Conservation (phyloP, 2,329 filamentous ascomycete genomes). For the Colletotrichum noveboracense region DNA sequence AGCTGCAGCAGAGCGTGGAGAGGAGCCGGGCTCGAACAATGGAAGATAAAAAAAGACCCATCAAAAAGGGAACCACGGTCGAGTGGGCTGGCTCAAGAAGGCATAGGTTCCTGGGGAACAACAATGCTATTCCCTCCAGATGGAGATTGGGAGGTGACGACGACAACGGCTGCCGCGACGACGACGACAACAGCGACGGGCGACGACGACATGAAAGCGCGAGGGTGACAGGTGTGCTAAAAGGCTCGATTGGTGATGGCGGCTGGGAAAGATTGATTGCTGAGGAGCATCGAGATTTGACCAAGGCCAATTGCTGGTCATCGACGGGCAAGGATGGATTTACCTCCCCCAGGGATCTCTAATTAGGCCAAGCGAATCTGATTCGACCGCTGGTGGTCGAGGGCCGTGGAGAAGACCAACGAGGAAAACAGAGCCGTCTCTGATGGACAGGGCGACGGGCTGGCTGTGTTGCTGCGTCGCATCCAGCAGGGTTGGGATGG, state of each 20-base stretch:
- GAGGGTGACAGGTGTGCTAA: background rate
- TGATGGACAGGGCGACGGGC: background rate
- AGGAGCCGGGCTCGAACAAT: background rate
- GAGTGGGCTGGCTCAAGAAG: background rate
- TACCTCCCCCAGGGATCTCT: constrained; percentile 3
- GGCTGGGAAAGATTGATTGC: background rate
- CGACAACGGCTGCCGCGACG: background rate
- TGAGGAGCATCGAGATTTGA: constrained; percentile 7
- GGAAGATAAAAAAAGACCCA: background rate
- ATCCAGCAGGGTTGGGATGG: background rate
- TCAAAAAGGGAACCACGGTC: background rate
- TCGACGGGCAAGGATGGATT: background rate
- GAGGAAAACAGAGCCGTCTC: background rate
- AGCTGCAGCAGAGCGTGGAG: background rate
- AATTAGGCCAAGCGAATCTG: constrained; percentile 17
- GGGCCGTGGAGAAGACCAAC: background rate
- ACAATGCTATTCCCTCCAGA: background rate
- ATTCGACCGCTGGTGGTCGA: background rate
- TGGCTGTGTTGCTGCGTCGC: background rate
- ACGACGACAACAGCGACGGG: background rate
- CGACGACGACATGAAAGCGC: background rate
- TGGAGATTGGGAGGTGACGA: constrained; percentile 2
- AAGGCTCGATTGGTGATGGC: background rate
- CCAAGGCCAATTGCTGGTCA: background rate
- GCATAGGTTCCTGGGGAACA: background rate